Percentiles rank a stretch among this genome's conserved stretches.
These are phyloP conservation scores for Alternaria sp. DNA, from an alignment of 2,329 filamentous ascomycete species.

Conservation along the genomic window DNA sequence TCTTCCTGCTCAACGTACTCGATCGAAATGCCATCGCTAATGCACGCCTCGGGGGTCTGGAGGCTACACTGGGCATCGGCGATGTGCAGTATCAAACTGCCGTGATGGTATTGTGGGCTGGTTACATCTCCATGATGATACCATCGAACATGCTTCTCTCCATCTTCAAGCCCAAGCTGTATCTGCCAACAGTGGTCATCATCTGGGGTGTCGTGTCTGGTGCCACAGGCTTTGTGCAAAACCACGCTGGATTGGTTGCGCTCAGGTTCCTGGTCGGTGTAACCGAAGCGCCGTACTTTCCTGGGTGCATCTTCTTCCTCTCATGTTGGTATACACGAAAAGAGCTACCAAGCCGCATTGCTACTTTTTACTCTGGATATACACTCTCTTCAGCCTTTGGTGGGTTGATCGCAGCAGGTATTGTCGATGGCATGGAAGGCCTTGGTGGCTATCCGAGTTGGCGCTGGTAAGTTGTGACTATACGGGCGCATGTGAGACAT, in stretches of 20 bases:
- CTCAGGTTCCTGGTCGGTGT: slow-evolving; percentile 54
- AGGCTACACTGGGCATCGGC: slow-evolving; percentile 7
- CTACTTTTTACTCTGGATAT: slow-evolving; percentile 65
- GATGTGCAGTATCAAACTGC: slow-evolving; percentile 36
- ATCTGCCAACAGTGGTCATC: slow-evolving; percentile 60
- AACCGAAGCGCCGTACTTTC: slow-evolving; percentile 34
- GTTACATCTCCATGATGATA: slow-evolving; percentile 69
- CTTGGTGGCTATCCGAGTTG: slow-evolving; percentile 39
- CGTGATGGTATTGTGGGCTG: slow-evolving; percentile 63
- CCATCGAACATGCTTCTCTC: slow-evolving; percentile 69
- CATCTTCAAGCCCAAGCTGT: slow-evolving; percentile 62
- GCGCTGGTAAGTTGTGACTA: slow-evolving; percentile 20
- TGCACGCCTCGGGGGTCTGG: slow-evolving; percentile 37
- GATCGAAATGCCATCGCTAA: slow-evolving; percentile 44
- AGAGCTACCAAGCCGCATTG: slow-evolving; percentile 64
- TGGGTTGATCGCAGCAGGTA: slow-evolving; percentile 63
- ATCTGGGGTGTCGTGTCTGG: slow-evolving; percentile 53
- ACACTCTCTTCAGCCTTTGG: slow-evolving; percentile 62
- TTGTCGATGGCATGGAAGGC: slow-evolving; percentile 43
- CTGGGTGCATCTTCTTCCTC: slow-evolving; percentile 33
- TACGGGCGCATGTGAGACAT: background rate
- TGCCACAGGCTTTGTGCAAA: slow-evolving; percentile 59
- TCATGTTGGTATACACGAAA: slow-evolving; percentile 35
- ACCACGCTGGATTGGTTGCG: slow-evolving; percentile 54
- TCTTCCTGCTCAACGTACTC: slow-evolving; percentile 44